Evolutionary conservation across 495 filamentous ascomycete species (phyloP), one percentile per base, ranked within the genome.

Genomic region (Penicillium parvum): DNA sequence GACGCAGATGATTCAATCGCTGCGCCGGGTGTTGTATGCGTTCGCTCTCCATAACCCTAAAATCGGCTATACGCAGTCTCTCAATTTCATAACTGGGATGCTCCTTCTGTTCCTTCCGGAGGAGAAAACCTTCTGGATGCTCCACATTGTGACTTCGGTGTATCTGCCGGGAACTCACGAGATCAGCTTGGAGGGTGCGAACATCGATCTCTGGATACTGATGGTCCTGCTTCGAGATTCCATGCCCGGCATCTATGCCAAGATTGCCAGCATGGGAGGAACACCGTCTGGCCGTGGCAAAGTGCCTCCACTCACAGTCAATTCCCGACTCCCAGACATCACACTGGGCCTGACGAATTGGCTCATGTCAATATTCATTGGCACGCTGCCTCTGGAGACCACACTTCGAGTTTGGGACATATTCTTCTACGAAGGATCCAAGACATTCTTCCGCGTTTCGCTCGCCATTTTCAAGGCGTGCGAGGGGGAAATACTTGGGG

Each of bases 281-380:
- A 76, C 82, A 22, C 77, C 79, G 21, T 64, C 73, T 16, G 63
- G 69, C 6, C 59, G 53, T 16, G 47, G 49, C 25, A 68, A 62
- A 41, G 30, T 52, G 9, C 61, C 66, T 32, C 64, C 73, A 15
- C 63, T 75, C 12, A 75, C 68, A 15, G 71, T 75, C 23, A 69
- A 67, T 47, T 74, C 77, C 15, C 80, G 85, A 2, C 70, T 96
- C 6, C 92, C 92, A 0, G 87, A 92, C 8, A 90, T 98, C 52
- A 90, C 88, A 7, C 76, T 98, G 2, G 91, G 90, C 46, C 84
- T 90, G 55, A 96, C 90, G 1, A 84, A 89, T n/a, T 98, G 92
- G 92, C 94, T 98, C 63, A 98, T 98, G 92, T 89, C 84, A 11
- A 83, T 90, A 32, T 96, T 92, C 63, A 91, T 96, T 60, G 89